Evolutionary conservation across 108 stramenopile genomes (phyloP).

Genomic region (Nitzschia sp.): DNA sequence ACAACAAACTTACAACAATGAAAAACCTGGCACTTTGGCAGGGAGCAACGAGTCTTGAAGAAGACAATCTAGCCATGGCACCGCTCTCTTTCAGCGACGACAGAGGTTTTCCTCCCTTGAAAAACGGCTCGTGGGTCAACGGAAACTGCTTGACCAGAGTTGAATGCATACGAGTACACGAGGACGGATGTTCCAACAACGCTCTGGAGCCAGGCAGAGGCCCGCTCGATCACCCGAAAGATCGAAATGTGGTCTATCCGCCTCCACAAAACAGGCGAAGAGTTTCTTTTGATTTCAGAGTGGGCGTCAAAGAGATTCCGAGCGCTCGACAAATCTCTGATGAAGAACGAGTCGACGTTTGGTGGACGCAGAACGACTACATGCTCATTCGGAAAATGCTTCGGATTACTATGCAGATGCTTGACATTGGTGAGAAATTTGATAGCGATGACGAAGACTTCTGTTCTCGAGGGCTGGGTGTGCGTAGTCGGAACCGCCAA

Average conservation of each 20-base stretch:
- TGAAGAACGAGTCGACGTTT: background rate
- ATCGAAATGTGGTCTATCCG: background rate
- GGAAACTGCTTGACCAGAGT: background rate
- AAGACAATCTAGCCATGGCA: too few relatives aligned
- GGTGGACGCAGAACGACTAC: conserved; percentile 21
- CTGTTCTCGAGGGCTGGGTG: conserved; percentile 12
- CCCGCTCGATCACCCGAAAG: background rate
- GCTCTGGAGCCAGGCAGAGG: background rate
- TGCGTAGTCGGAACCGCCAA: background rate
- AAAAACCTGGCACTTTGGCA: too few relatives aligned
- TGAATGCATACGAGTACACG: background rate
- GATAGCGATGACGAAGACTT: conserved; percentile 1
- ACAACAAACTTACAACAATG: too few relatives aligned
- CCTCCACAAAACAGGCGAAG: background rate
- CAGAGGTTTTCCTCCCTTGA: background rate
- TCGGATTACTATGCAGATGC: background rate
- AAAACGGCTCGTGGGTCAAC: background rate
- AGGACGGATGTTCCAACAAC: background rate
- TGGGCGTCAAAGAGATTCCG: conserved; percentile 1
- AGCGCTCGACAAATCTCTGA: background rate
- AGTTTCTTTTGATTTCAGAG: background rate
- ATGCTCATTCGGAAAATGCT: conserved; percentile 3
- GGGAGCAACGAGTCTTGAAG: too few relatives aligned
- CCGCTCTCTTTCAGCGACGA: conserved; percentile 1
- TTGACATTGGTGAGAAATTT: background rate